phyloP scores from a whole-genome alignment of 352 stramenopile genomes.

The Phytophthora sojae region DNA sequence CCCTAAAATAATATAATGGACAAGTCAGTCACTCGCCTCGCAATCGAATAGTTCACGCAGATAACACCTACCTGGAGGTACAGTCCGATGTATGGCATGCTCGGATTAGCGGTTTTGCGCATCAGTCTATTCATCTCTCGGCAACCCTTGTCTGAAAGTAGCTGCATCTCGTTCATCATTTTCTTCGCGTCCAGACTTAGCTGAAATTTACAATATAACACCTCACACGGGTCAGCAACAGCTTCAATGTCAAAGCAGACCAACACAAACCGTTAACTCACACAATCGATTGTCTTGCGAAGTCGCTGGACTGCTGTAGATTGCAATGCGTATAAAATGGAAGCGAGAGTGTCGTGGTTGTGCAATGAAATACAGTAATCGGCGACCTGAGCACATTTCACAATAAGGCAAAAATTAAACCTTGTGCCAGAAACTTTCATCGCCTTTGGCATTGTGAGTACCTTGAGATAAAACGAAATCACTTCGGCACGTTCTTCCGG shows the following conservation, averaged over 20 bases:
- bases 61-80: slow-evolving; percentile 74
- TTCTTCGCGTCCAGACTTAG: slow-evolving; percentile 70
- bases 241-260: background rate
- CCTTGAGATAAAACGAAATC: slow-evolving; percentile 83
- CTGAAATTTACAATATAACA: slow-evolving; percentile 37
- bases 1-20: slow-evolving; percentile 40
- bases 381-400: slow-evolving; percentile 53
- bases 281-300: slow-evolving; percentile 74
- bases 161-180: slow-evolving; percentile 79
- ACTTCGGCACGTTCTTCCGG: slow-evolving; percentile 70
- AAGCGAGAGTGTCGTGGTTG: slow-evolving; percentile 86
- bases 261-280: slow-evolving; percentile 39
- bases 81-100: slow-evolving; percentile 89
- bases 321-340: slow-evolving; percentile 87
- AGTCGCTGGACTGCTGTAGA: slow-evolving; percentile 88
- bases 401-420: slow-evolving; percentile 4
- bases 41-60: background rate
- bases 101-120: slow-evolving; percentile 71
- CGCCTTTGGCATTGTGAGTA: slow-evolving; percentile 24
- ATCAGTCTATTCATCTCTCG: slow-evolving; percentile 90
- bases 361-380: slow-evolving; percentile 75
- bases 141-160: slow-evolving; percentile 82
- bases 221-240: slow-evolving; percentile 2
- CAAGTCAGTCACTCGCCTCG: slow-evolving; percentile 3
- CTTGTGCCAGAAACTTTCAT: background rate